Evolutionary conservation across 1,139 yeast species (phyloP), one percentile per base, ranked within the genome.

Genomic region (Hansenula anomala): DNA sequence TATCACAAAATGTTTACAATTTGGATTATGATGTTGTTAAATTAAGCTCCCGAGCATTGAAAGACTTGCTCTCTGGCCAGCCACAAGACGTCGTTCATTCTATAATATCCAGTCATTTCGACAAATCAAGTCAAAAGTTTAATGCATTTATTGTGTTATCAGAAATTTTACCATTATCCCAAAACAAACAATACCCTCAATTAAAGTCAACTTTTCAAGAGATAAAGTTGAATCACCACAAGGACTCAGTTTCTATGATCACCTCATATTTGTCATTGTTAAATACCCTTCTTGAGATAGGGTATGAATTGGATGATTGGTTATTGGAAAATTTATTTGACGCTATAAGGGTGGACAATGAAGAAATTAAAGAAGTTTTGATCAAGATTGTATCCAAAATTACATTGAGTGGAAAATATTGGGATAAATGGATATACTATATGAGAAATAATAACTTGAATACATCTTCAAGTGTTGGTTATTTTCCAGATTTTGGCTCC

Each of bases 21-120:
- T 30, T 53, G 12, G 62, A 62, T 43, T 37, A 49, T 22, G 48
- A 48, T 1, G 33, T 52, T 5, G 56, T 52, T 2, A 51, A 47
- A 25, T 36, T 56, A 15, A 52, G 61, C 24, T 42, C 56, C 1
- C 31, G 38, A 15, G 48, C 55, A 3, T 32, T 54, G 11, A 20
- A 15, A 9, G 11, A n/a, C 1, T 26, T 51, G 7, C 24, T 51
- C 1, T n/a, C 17, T 13, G 10, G 26, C 3, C 19, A 23, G 2
- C 33, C 33, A 11, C 23, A 38, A 18, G 8, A 24, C 1, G 13
- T 20, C 2, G 28, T 39, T 12, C 40, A 42, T 23, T 15, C 25
- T 2, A n/a, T 26, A 2, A 23, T 19, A 6, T 27, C 4, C 24
- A 30, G 20, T 16, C 18, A 28, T 29, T 35, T 45, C 2, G 16